A percentile compares a stretch with the other conserved stretches of the same genome.
phyloP scores from a whole-genome alignment of 306 rosid genomes.

The Cucumis sativus region Cucumber_9930_V3 NC_026656.2:576501-577000 shows the following conservation, averaged over 20 bases:
- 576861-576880: background rate
- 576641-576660: too few species aligned
- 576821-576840: background rate
- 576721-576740: background rate
- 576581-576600: too few species aligned
- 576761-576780: background rate
- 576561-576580: too few species aligned
- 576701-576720: too few species aligned
- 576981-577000: conserved; percentile 80
- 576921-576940: background rate
- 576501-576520: too few species aligned
- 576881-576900: background rate
- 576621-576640: too few species aligned
- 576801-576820: background rate
- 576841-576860: background rate
- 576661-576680: too few species aligned
- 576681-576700: too few species aligned
- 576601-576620: too few species aligned
- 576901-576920: background rate
- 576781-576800: conserved; percentile 2
- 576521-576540: too few species aligned
- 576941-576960: background rate
- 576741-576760: background rate
- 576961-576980: background rate
- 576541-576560: too few species aligned